Percentiles rank a stretch among this genome's conserved stretches.
Conservation (phyloP, 2,329 filamentous ascomycete genomes). For the Claviceps africana region DNA sequence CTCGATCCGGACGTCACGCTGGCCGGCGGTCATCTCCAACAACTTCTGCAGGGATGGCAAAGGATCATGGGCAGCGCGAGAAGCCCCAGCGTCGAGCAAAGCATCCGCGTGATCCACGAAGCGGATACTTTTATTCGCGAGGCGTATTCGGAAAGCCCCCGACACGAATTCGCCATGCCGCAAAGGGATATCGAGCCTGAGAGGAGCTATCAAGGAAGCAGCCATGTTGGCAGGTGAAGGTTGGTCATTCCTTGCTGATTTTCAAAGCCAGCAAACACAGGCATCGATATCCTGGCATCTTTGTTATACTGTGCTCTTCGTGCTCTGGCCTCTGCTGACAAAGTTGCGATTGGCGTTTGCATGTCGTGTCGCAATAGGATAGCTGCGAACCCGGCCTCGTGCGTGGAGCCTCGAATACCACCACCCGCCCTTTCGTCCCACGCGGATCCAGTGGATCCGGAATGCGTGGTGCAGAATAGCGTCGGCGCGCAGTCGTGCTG, state of each 20-base stretch:
- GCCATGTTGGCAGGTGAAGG: neutral
- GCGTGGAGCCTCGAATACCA: neutral
- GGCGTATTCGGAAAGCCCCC: constrained; percentile 12
- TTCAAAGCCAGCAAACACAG: too few relatives aligned
- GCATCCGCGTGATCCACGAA: constrained; percentile 30
- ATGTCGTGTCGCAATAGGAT: neutral
- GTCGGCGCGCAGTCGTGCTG: too few relatives aligned
- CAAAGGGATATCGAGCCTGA: neutral
- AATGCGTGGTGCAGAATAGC: too few relatives aligned
- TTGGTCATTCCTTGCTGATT: neutral
- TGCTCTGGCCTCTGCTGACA: too few relatives aligned
- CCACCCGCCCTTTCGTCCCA: too few relatives aligned
- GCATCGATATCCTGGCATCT: neutral
- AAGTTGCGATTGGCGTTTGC: too few relatives aligned
- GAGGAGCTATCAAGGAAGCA: neutral
- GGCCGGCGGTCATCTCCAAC: constrained; percentile 27
- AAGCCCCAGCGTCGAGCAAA: constrained; percentile 33
- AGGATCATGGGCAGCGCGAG: constrained; percentile 21
- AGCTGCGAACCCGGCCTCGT: neutral
- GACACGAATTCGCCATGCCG: neutral
- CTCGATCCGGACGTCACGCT: constrained; percentile 24
- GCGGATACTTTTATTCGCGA: constrained; percentile 28
- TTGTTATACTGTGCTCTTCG: too few relatives aligned
- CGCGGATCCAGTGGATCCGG: too few relatives aligned
- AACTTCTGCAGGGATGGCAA: constrained; percentile 29